phyloP scores from a whole-genome alignment of 192 early-diverging fungal genomes.

The Gryganskiella cystojenkinii region DNA sequence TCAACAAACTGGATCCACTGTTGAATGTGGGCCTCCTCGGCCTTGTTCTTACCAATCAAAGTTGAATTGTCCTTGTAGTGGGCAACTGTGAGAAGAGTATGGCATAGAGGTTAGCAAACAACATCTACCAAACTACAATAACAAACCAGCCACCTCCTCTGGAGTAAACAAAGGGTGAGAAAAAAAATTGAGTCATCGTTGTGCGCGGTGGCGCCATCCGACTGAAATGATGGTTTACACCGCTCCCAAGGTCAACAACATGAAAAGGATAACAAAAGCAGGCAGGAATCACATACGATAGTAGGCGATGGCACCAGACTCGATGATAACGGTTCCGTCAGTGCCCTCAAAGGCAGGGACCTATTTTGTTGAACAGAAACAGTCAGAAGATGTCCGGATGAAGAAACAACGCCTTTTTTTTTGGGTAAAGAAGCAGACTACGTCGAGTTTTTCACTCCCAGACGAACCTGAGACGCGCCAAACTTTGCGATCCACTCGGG shows the following conservation, averaged over 20 bases:
- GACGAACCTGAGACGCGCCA: conserved; percentile 76
- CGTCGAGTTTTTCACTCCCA: too few relatives aligned
- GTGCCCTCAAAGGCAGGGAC: conserved; percentile 85
- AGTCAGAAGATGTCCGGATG: background rate
- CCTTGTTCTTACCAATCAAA: conserved; percentile 66
- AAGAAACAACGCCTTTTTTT: background rate
- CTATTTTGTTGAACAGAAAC: conserved; percentile 8
- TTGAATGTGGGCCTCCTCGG: conserved; percentile 72
- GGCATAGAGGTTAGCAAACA: too few relatives aligned
- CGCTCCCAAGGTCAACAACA: background rate
- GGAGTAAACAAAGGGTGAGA: background rate
- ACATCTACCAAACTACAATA: background rate
- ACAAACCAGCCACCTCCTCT: too few relatives aligned
- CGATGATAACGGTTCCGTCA: conserved; percentile 76
- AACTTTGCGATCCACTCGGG: conserved; percentile 89
- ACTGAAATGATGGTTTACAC: too few relatives aligned
- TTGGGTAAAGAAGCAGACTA: too few relatives aligned
- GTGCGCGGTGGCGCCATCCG: conserved; percentile 1
- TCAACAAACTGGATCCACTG: conserved; percentile 76
- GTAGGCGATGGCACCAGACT: conserved; percentile 91
- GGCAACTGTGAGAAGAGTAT: too few relatives aligned
- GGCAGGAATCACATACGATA: conserved; percentile 66
- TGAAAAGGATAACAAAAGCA: background rate
- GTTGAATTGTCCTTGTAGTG: conserved; percentile 58
- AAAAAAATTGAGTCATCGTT: background rate